Evolutionary conservation across 805 yeast genomes (phyloP).

Genomic region (Ogataea saltuana): DNA sequence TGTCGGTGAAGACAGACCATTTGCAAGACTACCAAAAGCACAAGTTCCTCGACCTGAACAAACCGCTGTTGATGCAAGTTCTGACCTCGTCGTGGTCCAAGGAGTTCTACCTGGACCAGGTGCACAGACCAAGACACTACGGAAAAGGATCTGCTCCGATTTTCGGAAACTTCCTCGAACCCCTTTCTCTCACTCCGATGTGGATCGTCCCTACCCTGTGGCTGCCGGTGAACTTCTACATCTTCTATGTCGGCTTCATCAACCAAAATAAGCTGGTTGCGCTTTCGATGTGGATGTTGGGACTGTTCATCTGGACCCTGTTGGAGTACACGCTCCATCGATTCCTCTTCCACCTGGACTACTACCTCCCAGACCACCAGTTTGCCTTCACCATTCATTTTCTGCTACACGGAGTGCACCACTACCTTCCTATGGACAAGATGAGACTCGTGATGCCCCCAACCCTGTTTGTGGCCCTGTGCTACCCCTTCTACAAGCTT

Average conservation of each 20-base stretch:
- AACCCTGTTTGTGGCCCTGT: conserved; percentile 67
- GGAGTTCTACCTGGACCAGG: conserved; percentile 92
- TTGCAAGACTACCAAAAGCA: conserved; percentile 69
- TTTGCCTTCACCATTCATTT: conserved; percentile 80
- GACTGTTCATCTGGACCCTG: conserved; percentile 91
- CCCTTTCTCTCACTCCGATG: conserved; percentile 91
- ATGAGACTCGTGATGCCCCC: conserved; percentile 97
- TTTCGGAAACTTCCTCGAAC: conserved; percentile 94
- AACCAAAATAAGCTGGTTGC: conserved; percentile 49
- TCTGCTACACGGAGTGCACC: conserved; percentile 93
- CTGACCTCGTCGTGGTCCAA: conserved; percentile 72
- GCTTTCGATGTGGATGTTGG: conserved; percentile 64
- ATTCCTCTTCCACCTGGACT: conserved; percentile 89
- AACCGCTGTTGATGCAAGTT: conserved; percentile 82
- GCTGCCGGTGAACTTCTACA: conserved; percentile 75
- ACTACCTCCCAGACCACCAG: conserved; percentile 78
- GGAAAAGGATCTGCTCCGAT: conserved; percentile 96
- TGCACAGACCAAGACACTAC: conserved; percentile 96
- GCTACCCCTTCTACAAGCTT: conserved; percentile 76
- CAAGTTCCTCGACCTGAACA: conserved; percentile 80
- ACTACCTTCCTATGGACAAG: conserved; percentile 95
- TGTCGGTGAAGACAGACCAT: conserved; percentile 79
- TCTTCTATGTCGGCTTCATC: conserved; percentile 59
- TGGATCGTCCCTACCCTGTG: conserved; percentile 85
- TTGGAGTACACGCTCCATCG: conserved; percentile 88